A percentile compares a stretch with the other conserved stretches of the same genome.
Evolutionary conservation across 768 basidiomycete genomes (phyloP).

Genomic region (Pleurotus eryngii): DNA sequence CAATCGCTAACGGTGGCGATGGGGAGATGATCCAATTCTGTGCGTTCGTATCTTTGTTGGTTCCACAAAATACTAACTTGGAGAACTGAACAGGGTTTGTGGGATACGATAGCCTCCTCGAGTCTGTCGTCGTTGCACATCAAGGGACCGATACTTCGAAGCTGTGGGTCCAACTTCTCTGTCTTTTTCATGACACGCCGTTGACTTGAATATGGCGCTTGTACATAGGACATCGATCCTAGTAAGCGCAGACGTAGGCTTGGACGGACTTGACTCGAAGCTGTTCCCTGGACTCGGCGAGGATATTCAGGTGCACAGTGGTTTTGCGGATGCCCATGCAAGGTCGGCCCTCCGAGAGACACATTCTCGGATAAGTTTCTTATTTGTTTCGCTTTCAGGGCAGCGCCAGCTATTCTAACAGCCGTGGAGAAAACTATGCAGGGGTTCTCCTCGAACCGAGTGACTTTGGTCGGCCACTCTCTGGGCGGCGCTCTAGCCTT

Average conservation of each 20-base stretch:
- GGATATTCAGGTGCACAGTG: slow-evolving; percentile 38
- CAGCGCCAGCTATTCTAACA: slow-evolving; percentile 37
- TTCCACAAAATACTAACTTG: neutral
- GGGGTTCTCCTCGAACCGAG: slow-evolving; percentile 27
- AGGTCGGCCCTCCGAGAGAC: slow-evolving; percentile 30
- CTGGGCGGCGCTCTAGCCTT: slow-evolving; percentile 53
- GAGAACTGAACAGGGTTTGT: slow-evolving; percentile 16
- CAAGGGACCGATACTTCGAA: slow-evolving; percentile 38
- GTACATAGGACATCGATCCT: slow-evolving; percentile 28
- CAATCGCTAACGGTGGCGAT: slow-evolving; percentile 43
- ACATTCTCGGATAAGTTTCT: slow-evolving; percentile 34
- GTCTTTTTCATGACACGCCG: neutral
- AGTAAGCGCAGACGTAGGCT: slow-evolving; percentile 34
- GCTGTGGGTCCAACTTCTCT: slow-evolving; percentile 24
- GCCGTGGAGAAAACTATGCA: slow-evolving; percentile 37
- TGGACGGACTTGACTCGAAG: slow-evolving; percentile 29
- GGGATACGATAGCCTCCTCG: slow-evolving; percentile 27
- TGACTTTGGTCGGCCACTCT: slow-evolving; percentile 47
- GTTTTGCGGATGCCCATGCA: slow-evolving; percentile 41
- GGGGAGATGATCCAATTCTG: slow-evolving; percentile 38
- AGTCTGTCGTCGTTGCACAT: slow-evolving; percentile 39
- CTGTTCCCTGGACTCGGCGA: slow-evolving; percentile 44
- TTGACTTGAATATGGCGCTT: neutral
- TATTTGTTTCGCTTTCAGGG: slow-evolving; percentile 23
- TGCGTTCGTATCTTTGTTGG: slow-evolving; percentile 12